These are phyloP conservation scores for Dispira simplex DNA, from an alignment of 192 early-diverging fungal species.

Conservation along the genomic window DNA sequence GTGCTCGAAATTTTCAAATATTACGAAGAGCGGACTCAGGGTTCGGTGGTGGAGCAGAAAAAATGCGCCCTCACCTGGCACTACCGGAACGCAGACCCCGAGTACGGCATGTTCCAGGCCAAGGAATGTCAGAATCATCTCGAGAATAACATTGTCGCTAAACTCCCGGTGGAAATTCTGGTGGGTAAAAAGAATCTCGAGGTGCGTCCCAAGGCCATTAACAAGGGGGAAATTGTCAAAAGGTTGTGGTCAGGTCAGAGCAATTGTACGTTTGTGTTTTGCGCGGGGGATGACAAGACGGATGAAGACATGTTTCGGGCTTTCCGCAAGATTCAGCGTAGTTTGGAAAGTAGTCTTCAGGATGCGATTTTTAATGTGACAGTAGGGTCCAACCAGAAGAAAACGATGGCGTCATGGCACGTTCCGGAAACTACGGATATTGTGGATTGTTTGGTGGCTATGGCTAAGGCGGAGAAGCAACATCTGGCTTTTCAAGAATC, in stretches of 20 bases:
- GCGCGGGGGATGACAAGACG: conserved; percentile 94
- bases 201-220: conserved; percentile 79
- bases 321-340: conserved; percentile 19
- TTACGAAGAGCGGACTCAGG: conserved; percentile 90
- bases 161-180: conserved; percentile 85
- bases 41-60: conserved; percentile 90
- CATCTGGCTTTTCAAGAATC: too few species aligned
- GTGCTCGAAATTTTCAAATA: conserved; percentile 87
- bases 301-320: conserved; percentile 96
- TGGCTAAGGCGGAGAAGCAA: background rate
- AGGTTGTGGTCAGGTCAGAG: conserved; percentile 44
- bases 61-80: conserved; percentile 92
- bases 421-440: conserved; percentile 1
- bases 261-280: conserved; percentile 77
- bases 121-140: conserved; percentile 96
- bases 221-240: conserved; percentile 97
- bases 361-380: conserved; percentile 1
- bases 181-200: conserved; percentile 96
- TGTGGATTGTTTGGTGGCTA: background rate
- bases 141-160: conserved; percentile 80
- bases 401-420: conserved; percentile 11
- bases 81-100: conserved; percentile 87
- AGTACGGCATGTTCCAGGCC: conserved; percentile 90
- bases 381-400: conserved; percentile 9
- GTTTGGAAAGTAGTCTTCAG: background rate